Evolutionary conservation across 73 alveolate genomes (phyloP).

Genomic region (Paramecium octaurelia): DNA sequence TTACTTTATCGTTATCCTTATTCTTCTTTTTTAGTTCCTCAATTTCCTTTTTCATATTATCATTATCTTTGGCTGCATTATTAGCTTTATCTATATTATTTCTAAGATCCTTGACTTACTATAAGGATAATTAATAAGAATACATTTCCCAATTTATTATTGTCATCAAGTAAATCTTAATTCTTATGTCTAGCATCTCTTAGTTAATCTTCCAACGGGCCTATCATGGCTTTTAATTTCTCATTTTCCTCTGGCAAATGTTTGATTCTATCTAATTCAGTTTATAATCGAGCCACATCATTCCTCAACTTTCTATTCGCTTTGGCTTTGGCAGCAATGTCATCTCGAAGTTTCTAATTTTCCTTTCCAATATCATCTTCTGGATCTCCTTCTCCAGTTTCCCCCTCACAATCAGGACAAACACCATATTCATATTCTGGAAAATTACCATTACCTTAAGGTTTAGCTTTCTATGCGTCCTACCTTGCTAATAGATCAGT

Average conservation of each 20-base stretch:
- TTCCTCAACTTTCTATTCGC: constrained; percentile 22
- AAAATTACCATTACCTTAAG: neutral
- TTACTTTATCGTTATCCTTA: constrained; percentile 12
- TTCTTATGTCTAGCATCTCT: constrained; percentile 19
- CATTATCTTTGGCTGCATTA: constrained; percentile 40
- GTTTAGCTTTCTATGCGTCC: neutral
- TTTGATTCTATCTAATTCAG: constrained; percentile 37
- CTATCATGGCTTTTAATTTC: neutral
- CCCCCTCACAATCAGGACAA: constrained; percentile 40
- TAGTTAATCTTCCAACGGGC: constrained; percentile 22
- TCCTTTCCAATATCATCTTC: constrained; percentile 18
- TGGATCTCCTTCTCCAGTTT: neutral
- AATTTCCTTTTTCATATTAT: constrained; percentile 3
- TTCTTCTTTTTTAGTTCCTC: constrained; percentile 18
- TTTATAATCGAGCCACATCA: neutral
- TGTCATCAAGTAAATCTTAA: constrained; percentile 8
- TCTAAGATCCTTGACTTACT: constrained; percentile 34
- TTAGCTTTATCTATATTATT: constrained; percentile 27
- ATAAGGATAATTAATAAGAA: neutral
- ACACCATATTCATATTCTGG: constrained; percentile 26
- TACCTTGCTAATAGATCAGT: neutral
- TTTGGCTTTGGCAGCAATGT: constrained; percentile 13
- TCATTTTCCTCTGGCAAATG: constrained; percentile 53
- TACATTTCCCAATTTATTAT: neutral
- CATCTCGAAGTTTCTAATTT: constrained; percentile 17